These are phyloP conservation scores for Penicillium egyptiacum DNA, from an alignment of 495 filamentous ascomycete species.

Conservation along the genomic window DNA sequence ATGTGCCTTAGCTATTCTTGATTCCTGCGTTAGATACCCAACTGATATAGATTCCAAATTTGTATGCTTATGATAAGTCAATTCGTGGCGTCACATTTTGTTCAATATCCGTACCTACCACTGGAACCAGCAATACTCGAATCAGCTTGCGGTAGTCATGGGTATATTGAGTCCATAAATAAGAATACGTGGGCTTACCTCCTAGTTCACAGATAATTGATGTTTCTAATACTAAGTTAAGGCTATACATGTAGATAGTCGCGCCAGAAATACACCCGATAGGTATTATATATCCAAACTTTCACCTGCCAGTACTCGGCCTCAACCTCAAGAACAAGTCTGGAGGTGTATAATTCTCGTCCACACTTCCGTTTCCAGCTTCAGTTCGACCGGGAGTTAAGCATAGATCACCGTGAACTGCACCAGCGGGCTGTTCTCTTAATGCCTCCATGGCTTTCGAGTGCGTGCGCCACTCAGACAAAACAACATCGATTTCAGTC, in stretches of 20 bases:
- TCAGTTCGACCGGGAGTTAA: constrained; percentile 7
- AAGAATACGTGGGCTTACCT: neutral
- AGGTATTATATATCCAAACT: neutral
- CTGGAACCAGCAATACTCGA: neutral
- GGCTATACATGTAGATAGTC: neutral
- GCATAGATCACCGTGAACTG: constrained; percentile 16
- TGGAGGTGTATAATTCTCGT: constrained; percentile 26
- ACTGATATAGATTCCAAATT: neutral
- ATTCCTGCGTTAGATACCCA: constrained; percentile 10
- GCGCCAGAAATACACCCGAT: neutral
- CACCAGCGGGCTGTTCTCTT: constrained; percentile 3
- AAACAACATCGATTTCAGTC: constrained; percentile 61
- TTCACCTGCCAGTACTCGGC: constrained; percentile 13
- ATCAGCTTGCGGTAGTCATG: neutral
- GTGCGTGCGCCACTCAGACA: constrained; percentile 60
- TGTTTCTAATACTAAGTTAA: neutral
- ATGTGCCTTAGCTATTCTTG: neutral
- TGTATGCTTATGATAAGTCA: neutral
- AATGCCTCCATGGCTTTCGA: constrained; percentile 25
- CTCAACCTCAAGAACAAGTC: constrained; percentile 40
- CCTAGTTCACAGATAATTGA: neutral
- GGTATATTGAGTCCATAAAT: neutral
- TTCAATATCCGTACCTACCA: neutral
- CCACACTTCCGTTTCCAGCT: constrained; percentile 12
- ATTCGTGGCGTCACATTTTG: neutral